Evolutionary conservation across 139 green algal species (phyloP).

Genomic region (Edaphochlamys debaryana): DNA sequence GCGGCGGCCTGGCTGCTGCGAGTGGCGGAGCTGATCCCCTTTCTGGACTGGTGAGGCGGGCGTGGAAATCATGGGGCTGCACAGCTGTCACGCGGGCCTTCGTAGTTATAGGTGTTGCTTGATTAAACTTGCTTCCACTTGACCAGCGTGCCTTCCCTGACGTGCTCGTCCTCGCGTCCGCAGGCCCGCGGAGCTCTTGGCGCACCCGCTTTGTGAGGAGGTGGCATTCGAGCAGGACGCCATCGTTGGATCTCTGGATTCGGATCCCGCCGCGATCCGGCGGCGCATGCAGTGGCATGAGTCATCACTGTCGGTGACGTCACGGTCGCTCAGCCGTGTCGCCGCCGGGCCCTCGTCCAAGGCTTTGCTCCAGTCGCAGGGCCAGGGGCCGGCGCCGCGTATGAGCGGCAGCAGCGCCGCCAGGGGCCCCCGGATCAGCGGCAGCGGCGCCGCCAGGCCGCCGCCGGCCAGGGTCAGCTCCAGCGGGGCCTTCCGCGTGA

Average conservation of each 20-base stretch:
- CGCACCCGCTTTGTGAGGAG: conserved; percentile 17
- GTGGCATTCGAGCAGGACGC: neutral
- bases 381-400: too few species aligned
- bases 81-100: neutral
- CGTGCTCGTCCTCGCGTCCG: neutral
- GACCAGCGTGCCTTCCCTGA: neutral
- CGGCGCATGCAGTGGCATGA: neutral
- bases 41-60: neutral
- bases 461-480: too few species aligned
- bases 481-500: too few species aligned
- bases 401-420: too few species aligned
- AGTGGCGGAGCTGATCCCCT: neutral
- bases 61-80: neutral
- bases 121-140: neutral
- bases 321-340: too few species aligned
- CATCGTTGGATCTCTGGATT: neutral
- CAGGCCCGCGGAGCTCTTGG: conserved; percentile 7
- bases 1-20: neutral
- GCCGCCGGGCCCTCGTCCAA: too few species aligned
- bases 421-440: too few species aligned
- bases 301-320: too few species aligned
- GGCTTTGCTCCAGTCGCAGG: too few species aligned
- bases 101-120: neutral
- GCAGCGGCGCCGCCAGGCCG: too few species aligned
- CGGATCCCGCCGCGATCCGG: neutral